Base-by-base conservation (phyloP, 768 basidiomycete genomes). In the Kwoniella newhampshirensis region DNA sequence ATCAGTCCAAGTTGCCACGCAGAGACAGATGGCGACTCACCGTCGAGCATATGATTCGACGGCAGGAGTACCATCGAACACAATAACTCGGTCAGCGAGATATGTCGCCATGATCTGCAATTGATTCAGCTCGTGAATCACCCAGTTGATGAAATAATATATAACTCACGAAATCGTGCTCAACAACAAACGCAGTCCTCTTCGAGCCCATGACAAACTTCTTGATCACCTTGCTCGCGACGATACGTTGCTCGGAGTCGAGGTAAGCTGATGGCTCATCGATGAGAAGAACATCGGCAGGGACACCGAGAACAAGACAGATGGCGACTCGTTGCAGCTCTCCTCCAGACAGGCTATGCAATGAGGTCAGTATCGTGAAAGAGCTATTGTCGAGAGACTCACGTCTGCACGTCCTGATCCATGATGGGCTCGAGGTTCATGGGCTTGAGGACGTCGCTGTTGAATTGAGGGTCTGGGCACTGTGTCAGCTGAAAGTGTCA, bases 211-310 rank as follows among this genome's bases (percentile, higher is more conserved):
- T 85, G 71, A 99, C 90, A 79, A 94, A 97, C 45, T 94, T 86
- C 78, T 99, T 98, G 81, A 99, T 98, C 68, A 98, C 92, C 75
- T 97, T 94, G 74, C 87, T 87, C 17, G 94, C 89, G 63, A 93
- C 90, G 75, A 99, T 98, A 85, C 96, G 96, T 77, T 99, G 96
- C 75, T 99, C 96, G 28, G 94, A 97, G 75, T 99, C 96, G 67
- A 99, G 81, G 86, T 75, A 75, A 27, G 75, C 74, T 8, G 74
- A 75, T 21, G 94, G 94, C 76, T 99, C 96, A 76, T 99, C 96
- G 49, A 99, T 86, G 47, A 99, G 85, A 78, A 97, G 96, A 32
- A 98, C 89, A 52, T 86, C 81, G 40, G 80, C 80, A 7, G 78
- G 78, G 45, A 77, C 74, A 83, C 94, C 94, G 12, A 98, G 81